These are phyloP conservation scores for Apiotrichum veenhuisii DNA, from an alignment of 1,284 basidiomycete species.

Conservation along the genomic window DNA sequence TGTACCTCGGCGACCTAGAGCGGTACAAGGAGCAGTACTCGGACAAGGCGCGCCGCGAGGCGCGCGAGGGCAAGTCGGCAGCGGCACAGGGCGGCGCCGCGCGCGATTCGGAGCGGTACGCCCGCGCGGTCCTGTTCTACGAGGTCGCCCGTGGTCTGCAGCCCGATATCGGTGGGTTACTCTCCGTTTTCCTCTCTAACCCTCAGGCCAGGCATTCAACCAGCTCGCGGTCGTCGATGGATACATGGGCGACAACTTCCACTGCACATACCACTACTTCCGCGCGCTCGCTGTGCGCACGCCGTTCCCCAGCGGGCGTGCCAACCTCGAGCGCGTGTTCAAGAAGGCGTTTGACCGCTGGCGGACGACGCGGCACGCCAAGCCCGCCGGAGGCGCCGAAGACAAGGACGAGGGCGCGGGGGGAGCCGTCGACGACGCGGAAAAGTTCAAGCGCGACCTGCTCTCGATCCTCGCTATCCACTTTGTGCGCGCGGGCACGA, in stretches of 20 bases:
- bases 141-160: constrained; percentile 73
- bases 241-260: constrained; percentile 77
- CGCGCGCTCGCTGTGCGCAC: constrained; percentile 80
- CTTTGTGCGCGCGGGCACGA: constrained; percentile 33
- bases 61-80: constrained; percentile 15
- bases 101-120: constrained; percentile 51
- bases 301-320: constrained; percentile 81
- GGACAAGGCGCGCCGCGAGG: constrained; percentile 28
- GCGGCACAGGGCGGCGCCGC: neutral
- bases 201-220: constrained; percentile 77
- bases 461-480: constrained; percentile 58
- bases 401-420: constrained; percentile 12
- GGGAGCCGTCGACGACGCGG: constrained; percentile 52
- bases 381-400: constrained; percentile 27
- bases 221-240: constrained; percentile 89
- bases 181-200: neutral
- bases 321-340: constrained; percentile 74
- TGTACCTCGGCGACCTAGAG: constrained; percentile 90
- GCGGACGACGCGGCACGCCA: constrained; percentile 33
- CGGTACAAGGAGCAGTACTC: constrained; percentile 84
- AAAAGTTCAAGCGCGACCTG: constrained; percentile 65
- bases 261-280: constrained; percentile 80
- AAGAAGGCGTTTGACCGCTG: constrained; percentile 60
- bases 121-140: constrained; percentile 73
- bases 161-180: constrained; percentile 59